Base-by-base conservation (phyloP, 2,329 filamentous ascomycete genomes). In the Zymoseptoria passerinii region DNA sequence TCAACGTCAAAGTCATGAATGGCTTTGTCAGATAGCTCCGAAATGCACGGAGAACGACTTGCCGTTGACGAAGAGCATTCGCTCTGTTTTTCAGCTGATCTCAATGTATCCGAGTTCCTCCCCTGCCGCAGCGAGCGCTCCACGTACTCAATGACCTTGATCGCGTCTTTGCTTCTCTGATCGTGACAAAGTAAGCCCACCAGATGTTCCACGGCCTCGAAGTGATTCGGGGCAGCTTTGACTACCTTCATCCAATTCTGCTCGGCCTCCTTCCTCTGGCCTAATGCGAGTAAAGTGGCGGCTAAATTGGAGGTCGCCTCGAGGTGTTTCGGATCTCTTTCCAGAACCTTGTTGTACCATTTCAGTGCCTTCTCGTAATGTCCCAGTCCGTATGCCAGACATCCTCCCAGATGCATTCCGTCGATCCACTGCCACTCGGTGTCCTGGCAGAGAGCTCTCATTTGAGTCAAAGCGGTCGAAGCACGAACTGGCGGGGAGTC, bases 281-380 rank as follows among this genome's bases (percentile, higher is more conserved):
- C 86, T 8, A 97, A 81, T 58, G 91, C 91, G 65, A 96, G 85
- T 23, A 96, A 78, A 1, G 92, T 91, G 20, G 92, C 92, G 20
- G 92, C 94, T 61, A 95, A 83, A 71, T 97, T 97, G 20, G 92
- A 96, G 50, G 94, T 87, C 20, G 92, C 91, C 76, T 99, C 94
- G 53, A 96, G 88, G 71, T 96, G 90, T 76, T 80, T 77, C 58
- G 77, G 71, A 70, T 87, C 84, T 48, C 81, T 76, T 28, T 77
- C 77, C 40, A 87, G 74, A 52, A 87, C 84, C 65, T 85, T 84
- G 59, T 80, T 83, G 71, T 90, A 92, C 86, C 86, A 90, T 60
- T 85, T 81, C 52, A 88, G 73, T 16, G 89, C 87, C 63, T 90
- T 87, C 61, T 88, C 82, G 70, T 94, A 95, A 69, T 90, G 85